Evolutionary conservation across 106 monocot species (phyloP), one percentile per base, ranked within the genome.

Genomic region (Alisma plantagoaquatica): DNA sequence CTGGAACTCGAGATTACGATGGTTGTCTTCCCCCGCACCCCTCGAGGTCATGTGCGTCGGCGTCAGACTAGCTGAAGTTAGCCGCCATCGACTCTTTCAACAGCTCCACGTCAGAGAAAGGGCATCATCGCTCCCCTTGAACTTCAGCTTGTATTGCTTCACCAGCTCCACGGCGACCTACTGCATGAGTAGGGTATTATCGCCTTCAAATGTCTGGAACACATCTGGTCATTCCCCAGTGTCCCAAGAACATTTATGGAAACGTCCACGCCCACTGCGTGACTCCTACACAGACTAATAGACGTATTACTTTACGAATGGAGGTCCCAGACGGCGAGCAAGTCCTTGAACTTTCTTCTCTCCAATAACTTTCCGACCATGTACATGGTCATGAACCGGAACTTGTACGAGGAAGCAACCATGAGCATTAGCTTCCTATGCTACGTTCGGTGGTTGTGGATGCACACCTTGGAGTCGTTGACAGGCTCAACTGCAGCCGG

Each of bases 201-300:
- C 98, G 14, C 98, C 98, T 69, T 98, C 98, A 50, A 98, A 98
- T 31, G 98, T 98, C 46, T 98, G 98, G 31, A 90, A 98, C 53
- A 98, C 90, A 64, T 98, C 98, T 98, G 98, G 49, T 98, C 98
- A 59, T 82, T 98, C 20, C 98, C 61, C 26, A 98, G 57, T 30
- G 60, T 67, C 19, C 98, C 98, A 30, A 98, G 80, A 16, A 84
- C 62, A 43, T 98, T 98, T 0, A 98, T 85, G 15, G 90, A 84
- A 6, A 90, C 98, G 73, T 98, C 98, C 96, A 74, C 90, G 96
- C 9, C 94, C 94, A 33, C 94, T 88, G 46, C 94, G 89, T 0
- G 94, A 60, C 65, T 96, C 88, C 94, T 54, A 61, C 94, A 96
- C 16, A 78, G 46, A 27, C 94, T 89, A 22, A 96, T 17, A 27